phyloP scores from a whole-genome alignment of 2,329 filamentous ascomycete species.

The Monilinia fructigena region DNA sequence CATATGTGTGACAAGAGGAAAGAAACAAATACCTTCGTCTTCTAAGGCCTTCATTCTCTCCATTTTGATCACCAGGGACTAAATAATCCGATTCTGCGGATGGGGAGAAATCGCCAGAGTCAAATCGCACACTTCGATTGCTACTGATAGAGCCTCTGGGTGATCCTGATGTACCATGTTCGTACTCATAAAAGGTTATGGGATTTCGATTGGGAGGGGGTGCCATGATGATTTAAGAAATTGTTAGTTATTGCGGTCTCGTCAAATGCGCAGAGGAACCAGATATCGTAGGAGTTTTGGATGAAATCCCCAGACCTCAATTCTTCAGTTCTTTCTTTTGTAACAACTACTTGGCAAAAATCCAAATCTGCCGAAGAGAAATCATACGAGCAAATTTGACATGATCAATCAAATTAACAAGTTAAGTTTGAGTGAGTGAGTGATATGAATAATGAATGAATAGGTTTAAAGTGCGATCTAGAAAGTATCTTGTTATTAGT shows the following conservation, averaged over 20 bases:
- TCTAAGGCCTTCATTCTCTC: constrained; percentile 28
- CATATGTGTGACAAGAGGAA: background rate
- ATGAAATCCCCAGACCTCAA: background rate
- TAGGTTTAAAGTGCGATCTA: background rate
- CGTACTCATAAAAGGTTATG: constrained; percentile 39
- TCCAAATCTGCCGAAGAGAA: background rate
- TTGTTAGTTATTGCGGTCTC: background rate
- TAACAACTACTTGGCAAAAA: background rate
- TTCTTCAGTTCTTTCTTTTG: background rate
- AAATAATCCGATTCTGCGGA: constrained; percentile 12
- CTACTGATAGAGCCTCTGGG: constrained; percentile 38
- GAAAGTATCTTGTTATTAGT: background rate
- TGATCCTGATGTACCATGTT: constrained; percentile 36
- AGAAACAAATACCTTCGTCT: constrained; percentile 34
- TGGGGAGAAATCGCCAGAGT: constrained; percentile 25
- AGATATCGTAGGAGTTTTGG: background rate
- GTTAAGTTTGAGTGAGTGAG: too few species aligned
- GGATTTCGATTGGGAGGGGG: constrained; percentile 32
- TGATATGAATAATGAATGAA: background rate
- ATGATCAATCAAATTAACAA: constrained; percentile 4
- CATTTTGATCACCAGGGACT: constrained; percentile 7
- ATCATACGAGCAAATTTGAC: constrained; percentile 9
- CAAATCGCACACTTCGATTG: constrained; percentile 37
- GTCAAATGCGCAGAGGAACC: background rate
- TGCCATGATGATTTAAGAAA: constrained; percentile 10